Conservation (phyloP, 306 rosid species). For the Castanospermum australe region DNA sequence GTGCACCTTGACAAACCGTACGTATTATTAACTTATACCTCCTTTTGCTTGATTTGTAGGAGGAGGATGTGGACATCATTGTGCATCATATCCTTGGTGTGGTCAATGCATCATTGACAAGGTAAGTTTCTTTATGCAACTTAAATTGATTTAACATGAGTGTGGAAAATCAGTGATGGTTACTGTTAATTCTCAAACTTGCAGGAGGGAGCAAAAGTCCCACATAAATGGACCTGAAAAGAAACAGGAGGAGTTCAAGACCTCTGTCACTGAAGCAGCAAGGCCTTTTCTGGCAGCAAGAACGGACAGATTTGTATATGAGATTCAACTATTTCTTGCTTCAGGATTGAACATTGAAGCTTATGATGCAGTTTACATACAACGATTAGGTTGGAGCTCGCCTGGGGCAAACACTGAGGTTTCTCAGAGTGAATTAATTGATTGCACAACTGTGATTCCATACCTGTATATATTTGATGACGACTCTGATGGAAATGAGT, state of each 20-base stretch:
- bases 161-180: background rate
- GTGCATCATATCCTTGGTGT: conserved; percentile 75
- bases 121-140: conserved; percentile 40
- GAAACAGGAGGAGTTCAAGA: conserved; percentile 56
- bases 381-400: conserved; percentile 77
- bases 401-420: conserved; percentile 46
- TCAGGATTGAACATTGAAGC: conserved; percentile 89
- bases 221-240: conserved; percentile 39
- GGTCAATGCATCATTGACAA: conserved; percentile 41
- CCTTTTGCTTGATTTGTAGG: conserved; percentile 48
- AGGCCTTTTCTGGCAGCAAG: conserved; percentile 65
- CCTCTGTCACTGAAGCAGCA: conserved; percentile 58
- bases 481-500: conserved; percentile 59
- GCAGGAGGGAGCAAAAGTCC: conserved; percentile 45
- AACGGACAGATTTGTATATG: conserved; percentile 62
- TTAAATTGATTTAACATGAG: conserved; percentile 7
- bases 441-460: conserved; percentile 52
- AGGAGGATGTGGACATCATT: conserved; percentile 80
- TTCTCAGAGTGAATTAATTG: conserved; percentile 35
- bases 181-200: conserved; percentile 13
- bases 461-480: conserved; percentile 65
- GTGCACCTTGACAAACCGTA: background rate
- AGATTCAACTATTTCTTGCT: conserved; percentile 84
- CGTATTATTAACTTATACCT: background rate
- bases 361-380: conserved; percentile 75